Base-by-base conservation (phyloP, 1,284 basidiomycete genomes). In the Trichosporon sp. region DNA sequence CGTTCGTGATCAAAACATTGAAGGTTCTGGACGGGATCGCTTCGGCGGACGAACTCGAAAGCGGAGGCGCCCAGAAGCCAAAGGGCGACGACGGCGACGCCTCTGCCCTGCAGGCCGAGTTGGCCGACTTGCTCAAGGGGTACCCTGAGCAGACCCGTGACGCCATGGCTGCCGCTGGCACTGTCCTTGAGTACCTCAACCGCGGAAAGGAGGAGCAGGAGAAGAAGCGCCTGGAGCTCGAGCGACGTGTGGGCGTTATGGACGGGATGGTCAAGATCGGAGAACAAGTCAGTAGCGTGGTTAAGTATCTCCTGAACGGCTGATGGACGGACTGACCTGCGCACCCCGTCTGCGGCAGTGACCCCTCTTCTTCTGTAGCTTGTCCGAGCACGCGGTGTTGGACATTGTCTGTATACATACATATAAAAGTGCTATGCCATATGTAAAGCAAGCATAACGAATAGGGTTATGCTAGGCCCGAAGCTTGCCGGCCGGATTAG, bases 21-120 rank as follows among this genome's bases (percentile, higher is more conserved):
- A 78, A 78, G 60, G 80, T 82, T 15, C 72, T 82, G 4, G 81
- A 82, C 67, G 79, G 79, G 1, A 82, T 82, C 13, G 80, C 79
- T 7, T 68, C 74, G 15, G 81, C 77, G 3, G 81, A 82, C 64
- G 77, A 77, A 65, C 69, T 69, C 4, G 74, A 74, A 44, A 38
- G 66, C 5, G 75, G 68, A 18, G 64, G 64, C 5, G 38, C 58
- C 6, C 21, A 15, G 15, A n/a, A n/a, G 25, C 2, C 66, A 0
- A 5, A 29, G 2, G n/a, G 23, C 23, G 51, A 64, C n/a, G 38
- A 58, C 35, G 70, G 64, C 4, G 72, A 70, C 31, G 44, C 69
- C 3, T 71, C 68, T 29, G 62, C 65, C 13, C 62, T 78, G 56
- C 67, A 75, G 58, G 51, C 68, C 9, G 75, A 78, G 67, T 71